Base-by-base conservation (phyloP, 495 filamentous ascomycete species). In the Trypethelium eluteriae region DNA sequence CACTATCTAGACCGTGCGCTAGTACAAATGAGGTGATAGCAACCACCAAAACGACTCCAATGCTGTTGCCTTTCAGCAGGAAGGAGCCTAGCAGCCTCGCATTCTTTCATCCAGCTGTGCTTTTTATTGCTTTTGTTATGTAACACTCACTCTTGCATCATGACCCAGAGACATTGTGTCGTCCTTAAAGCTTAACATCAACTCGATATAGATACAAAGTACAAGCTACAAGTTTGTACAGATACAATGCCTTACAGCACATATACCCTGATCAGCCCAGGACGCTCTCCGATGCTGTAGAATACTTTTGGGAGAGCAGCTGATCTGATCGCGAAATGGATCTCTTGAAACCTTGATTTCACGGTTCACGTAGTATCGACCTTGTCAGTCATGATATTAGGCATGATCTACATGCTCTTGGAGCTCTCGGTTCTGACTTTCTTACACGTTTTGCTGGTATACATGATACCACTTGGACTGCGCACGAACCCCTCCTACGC, bases 371-470 rank as follows among this genome's bases (percentile, higher is more conserved):
- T 11, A 66, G 47, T 62, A 53, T 66, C 38, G 50, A 62, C n/a
- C 62, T 66, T 44, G 64, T 66, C n/a, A 53, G 41, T 44, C 64
- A 66, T 62, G 64, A 59, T 39, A 62, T 66, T 66, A 38, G 57
- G 35, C 57, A 44, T 44, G 64, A 66, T 59, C 36, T 66, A n/a
- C 64, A 66, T 36, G 64, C 64, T 39, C 44, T 66, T 36, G 50
- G 47, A 44, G 64, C 64, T 66, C 53, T 66, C 10, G 53, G 38
- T 39, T 62, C 62, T 59, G 32, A 61, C 16, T 66, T 38, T 62
- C 64, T 38, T 62, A 53, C 39, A 39, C 34, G 7, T 62, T 59
- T 66, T 44, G 25, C 34, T 53, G 44, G 50, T 35, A 44, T 62
- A 44, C 39, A 62, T 44, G 64, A 66, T 46, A 66, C 49, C 16